Evolutionary conservation across 306 rosid species (phyloP), one percentile per base, ranked within the genome.

Genomic region (Castanea mollissima): DNA sequence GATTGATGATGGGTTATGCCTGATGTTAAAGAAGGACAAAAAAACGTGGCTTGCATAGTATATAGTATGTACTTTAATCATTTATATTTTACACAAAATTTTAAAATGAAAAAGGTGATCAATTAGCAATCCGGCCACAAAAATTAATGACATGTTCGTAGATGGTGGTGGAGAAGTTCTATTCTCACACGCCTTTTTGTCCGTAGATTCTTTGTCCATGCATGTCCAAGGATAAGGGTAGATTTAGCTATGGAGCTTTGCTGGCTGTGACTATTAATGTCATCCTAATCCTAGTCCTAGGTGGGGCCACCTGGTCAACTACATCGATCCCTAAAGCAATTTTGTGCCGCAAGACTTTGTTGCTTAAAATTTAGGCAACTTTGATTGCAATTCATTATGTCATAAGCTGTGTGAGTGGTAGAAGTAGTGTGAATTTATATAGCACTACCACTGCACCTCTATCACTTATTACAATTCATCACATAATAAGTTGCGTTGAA

Each of bases 331-430:
- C 13, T 1, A 8, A 20, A 4, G 35, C 38, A 18, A 15, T 62
- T 11, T 2, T 63, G 69, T 27, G 10, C 54, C 54, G 15, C 54
- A 49, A 49, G 54, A 49, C 16, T 11, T 12, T 12, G 15, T 49
- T 49, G 15, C 5, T 8, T 23, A 23, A 23, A 23, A 23, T 23
- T 23, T 23, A 23, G 23, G 23, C 23, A 23, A 23, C 23, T 23
- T 23, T 23, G 23, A 23, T 23, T 23, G 23, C 23, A 23, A 23
- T 23, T 25, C 2, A 1, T 5, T 34, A 34, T 0, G 0, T 6
- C 0, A 0, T 35, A 6, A 35, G 11, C 7, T 8, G 10, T 8
- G 10, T 38, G 2, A 6, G 2, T 0, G 2, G 0, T 38, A 1
- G 2, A 38, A 38, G 0, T 38, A 38, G 0, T 6, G 2, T 38